phyloP scores from a whole-genome alignment of 331 rosid species.

The Acacia concinna region DNA sequence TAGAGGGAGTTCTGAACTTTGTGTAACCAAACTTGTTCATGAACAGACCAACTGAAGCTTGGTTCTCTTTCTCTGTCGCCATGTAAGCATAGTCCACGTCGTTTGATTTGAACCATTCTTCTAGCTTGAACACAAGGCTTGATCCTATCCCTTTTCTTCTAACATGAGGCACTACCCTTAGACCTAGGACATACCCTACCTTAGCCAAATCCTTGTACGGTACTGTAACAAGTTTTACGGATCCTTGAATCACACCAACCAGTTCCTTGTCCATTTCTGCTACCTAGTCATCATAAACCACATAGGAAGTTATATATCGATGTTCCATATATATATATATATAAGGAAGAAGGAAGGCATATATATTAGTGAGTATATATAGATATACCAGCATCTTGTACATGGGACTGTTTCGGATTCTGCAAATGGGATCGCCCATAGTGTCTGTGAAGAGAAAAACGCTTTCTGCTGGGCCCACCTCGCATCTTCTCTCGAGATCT shows the following conservation, averaged over 20 bases:
- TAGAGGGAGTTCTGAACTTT: constrained; percentile 66
- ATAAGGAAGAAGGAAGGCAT: not conserved
- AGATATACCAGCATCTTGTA: constrained; percentile 65
- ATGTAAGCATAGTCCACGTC: constrained; percentile 67
- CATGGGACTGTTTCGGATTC: constrained; percentile 72
- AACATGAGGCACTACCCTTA: constrained; percentile 47
- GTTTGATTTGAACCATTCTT: constrained; percentile 62
- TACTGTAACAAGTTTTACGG: constrained; percentile 55
- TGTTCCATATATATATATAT: not conserved
- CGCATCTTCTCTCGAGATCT: constrained; percentile 70
- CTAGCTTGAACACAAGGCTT: constrained; percentile 47
- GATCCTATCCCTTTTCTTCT: constrained; percentile 63
- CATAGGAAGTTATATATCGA: not conserved
- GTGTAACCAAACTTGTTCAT: constrained; percentile 48
- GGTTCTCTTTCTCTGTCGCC: constrained; percentile 77
- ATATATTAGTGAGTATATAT: not conserved
- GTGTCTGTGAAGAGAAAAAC: constrained; percentile 69
- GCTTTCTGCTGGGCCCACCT: constrained; percentile 65
- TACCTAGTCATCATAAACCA: constrained; percentile 39
- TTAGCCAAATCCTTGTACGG: constrained; percentile 42
- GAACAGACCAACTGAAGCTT: constrained; percentile 64
- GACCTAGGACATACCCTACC: constrained; percentile 70
- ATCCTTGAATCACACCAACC: constrained; percentile 73
- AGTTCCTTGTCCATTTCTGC: constrained; percentile 58
- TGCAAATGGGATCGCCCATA: constrained; percentile 86